Evolutionary conservation across 1,284 basidiomycete species (phyloP), one percentile per base, ranked within the genome.

Genomic region (Bjerkandera adusta): DNA sequence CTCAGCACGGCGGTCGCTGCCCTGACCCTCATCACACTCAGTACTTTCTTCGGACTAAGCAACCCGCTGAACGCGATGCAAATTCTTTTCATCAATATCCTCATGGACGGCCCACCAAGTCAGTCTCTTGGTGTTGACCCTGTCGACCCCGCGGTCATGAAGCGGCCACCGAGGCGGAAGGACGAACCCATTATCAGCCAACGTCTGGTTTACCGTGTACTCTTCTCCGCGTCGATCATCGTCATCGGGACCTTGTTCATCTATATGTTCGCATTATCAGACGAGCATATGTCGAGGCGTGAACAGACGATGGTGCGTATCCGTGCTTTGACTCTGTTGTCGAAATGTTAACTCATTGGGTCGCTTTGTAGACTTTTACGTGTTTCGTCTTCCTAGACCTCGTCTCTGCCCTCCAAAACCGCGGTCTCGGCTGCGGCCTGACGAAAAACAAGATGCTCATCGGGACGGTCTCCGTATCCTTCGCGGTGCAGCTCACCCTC

Each of bases 51-150:
- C 55, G 83, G 89, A 13, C 73, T 97, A 40, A 86, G 84, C 57
- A 94, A 96, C 61, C 96, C 95, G 12, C 76, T 99, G 53, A 99
- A 99, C 63, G 87, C 96, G 3, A 98, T 98, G 94, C 95, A 98
- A 67, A 98, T 99, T 58, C 73, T 99, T 20, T 98, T 97, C 66
- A 97, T 98, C 66, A 98, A 98, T 68, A 97, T 98, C 62, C 79
- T 98, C 43, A 97, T 97, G 95, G 95, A 98, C 59, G 96, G 89
- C n/a, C 95, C 95, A 12, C 95, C 95, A 2, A 93, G 90, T 62
- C 95, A 97, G 68, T 93, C 90, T 40, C 76, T 99, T 36, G 96
- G 96, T 41, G 96, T 99, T 4, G 96, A 99, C 68, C 96, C 96
- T 7, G 91, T 96, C 18, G 90, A 97, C 63, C 83, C 83, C 16